Percentiles rank a stretch among this genome's conserved stretches.
Evolutionary conservation across 305 asterid species (phyloP).

Genomic region (Ruellia speciosa): DNA sequence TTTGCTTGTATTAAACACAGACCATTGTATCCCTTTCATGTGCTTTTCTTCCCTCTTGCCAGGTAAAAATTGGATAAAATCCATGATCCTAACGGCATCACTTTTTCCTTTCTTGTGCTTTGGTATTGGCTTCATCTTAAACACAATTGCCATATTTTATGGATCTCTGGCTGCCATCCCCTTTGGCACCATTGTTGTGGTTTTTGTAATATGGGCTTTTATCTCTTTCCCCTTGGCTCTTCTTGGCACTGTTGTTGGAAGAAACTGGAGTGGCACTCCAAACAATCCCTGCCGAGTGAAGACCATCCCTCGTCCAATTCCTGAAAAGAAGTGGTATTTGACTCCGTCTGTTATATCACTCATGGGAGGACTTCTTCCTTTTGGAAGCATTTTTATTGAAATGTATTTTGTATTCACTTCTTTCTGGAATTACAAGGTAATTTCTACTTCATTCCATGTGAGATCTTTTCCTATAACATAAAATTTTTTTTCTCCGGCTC

Average conservation of each 20-base stretch:
- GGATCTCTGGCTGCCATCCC: constrained; percentile 73
- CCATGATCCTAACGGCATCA: constrained; percentile 73
- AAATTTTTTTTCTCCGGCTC: no score
- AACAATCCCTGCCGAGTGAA: constrained; percentile 74
- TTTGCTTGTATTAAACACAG: no score
- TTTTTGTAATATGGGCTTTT: constrained; percentile 67
- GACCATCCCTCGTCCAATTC: constrained; percentile 82
- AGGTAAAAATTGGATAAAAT: constrained; percentile 72
- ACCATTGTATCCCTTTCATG: no score
- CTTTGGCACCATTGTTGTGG: constrained; percentile 58
- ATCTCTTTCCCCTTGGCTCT: constrained; percentile 67
- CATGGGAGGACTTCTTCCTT: constrained; percentile 74
- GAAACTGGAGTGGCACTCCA: constrained; percentile 71
- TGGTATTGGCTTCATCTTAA: constrained; percentile 54
- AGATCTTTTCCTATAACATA: no score
- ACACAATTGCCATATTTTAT: constrained; percentile 60
- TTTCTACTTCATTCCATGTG: background rate
- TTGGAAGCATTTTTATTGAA: constrained; percentile 69
- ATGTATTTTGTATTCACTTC: constrained; percentile 73
- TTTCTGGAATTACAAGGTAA: constrained; percentile 79
- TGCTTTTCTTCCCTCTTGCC: constrained; percentile 17
- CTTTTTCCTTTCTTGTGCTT: constrained; percentile 71
- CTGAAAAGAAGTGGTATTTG: constrained; percentile 77
- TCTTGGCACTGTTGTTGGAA: constrained; percentile 67
- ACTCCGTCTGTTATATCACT: constrained; percentile 55